A percentile compares a stretch with the other conserved stretches of the same genome.
These are phyloP conservation scores for Pythium brachiatum DNA, from an alignment of 352 stramenopile genomes.

Conservation along the genomic window DNA sequence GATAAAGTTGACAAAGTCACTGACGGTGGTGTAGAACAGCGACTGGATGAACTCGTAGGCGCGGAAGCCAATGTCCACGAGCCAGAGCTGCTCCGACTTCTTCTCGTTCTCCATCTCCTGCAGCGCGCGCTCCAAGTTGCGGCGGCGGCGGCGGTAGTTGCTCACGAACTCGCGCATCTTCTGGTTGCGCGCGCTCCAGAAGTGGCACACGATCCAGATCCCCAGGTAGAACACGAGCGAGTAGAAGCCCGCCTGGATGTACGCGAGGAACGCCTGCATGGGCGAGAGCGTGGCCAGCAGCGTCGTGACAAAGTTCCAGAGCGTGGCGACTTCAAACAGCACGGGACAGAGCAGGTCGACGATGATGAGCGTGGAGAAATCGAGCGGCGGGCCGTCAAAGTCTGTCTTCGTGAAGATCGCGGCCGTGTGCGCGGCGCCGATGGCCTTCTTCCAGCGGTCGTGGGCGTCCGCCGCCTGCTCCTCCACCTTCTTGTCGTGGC, in stretches of 20 bases:
- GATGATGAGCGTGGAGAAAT: slow-evolving; percentile 83
- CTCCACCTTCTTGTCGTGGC: slow-evolving; percentile 32
- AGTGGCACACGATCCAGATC: slow-evolving; percentile 84
- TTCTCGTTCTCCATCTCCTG: slow-evolving; percentile 78
- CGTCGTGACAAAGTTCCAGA: slow-evolving; percentile 61
- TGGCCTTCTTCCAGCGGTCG: slow-evolving; percentile 70
- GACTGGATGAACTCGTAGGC: slow-evolving; percentile 68
- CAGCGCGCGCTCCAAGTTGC: slow-evolving; percentile 71
- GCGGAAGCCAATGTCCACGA: slow-evolving; percentile 83
- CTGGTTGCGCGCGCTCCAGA: slow-evolving; percentile 78
- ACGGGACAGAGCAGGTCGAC: slow-evolving; percentile 82
- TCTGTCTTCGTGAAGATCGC: slow-evolving; percentile 73
- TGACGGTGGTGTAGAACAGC: slow-evolving; percentile 54
- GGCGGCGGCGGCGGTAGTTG: slow-evolving; percentile 78
- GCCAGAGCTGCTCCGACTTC: slow-evolving; percentile 78
- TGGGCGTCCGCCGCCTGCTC: slow-evolving; percentile 29
- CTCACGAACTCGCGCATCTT: slow-evolving; percentile 89
- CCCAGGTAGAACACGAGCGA: slow-evolving; percentile 66
- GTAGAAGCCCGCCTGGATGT: slow-evolving; percentile 82
- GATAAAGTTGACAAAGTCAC: slow-evolving; percentile 21
- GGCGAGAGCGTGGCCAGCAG: slow-evolving; percentile 65
- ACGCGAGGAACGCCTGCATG: slow-evolving; percentile 73
- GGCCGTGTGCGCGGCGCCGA: slow-evolving; percentile 60
- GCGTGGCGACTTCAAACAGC: slow-evolving; percentile 75
- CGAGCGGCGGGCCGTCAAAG: slow-evolving; percentile 76